phyloP scores from a whole-genome alignment of 805 yeast genomes.

The Sugiyamaella floridensis region DNA sequence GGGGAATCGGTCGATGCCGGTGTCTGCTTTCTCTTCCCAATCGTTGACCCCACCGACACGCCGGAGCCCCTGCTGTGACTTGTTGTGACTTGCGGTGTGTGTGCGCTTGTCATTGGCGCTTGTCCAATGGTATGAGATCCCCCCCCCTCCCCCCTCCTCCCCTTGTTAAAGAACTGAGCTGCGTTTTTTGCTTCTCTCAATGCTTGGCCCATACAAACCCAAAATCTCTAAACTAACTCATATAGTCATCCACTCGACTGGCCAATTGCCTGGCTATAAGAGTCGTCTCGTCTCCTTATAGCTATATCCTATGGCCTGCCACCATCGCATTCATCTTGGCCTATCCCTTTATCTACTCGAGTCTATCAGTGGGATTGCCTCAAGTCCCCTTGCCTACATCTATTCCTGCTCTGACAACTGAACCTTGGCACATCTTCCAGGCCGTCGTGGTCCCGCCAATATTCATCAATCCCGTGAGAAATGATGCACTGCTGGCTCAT shows the following conservation, averaged over 20 bases:
- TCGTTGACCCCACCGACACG: too few relatives aligned
- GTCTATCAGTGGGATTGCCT: conserved; percentile 25
- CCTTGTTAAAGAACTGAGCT: too few relatives aligned
- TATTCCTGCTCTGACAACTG: conserved; percentile 17
- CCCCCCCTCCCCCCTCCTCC: too few relatives aligned
- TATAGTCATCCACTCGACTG: background rate
- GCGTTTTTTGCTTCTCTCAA: too few relatives aligned
- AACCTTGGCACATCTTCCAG: conserved; percentile 28
- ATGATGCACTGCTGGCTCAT: background rate
- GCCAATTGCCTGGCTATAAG: conserved; percentile 14
- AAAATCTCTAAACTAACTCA: background rate
- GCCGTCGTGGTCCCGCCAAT: conserved; percentile 28
- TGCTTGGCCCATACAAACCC: too few relatives aligned
- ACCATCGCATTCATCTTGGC: conserved; percentile 41
- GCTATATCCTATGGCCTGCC: conserved; percentile 45
- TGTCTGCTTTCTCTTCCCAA: too few relatives aligned
- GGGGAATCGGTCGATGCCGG: too few relatives aligned
- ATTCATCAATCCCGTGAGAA: conserved; percentile 3
- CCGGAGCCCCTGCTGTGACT: too few relatives aligned
- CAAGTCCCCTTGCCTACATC: conserved; percentile 8
- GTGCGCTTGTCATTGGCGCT: too few relatives aligned
- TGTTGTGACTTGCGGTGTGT: too few relatives aligned
- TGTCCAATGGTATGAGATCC: too few relatives aligned
- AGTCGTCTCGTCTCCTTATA: conserved; percentile 36
- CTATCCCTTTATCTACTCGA: conserved; percentile 42